phyloP scores from a whole-genome alignment of 2,329 filamentous ascomycete genomes.

The Ascochyta clinopodiicola region DNA sequence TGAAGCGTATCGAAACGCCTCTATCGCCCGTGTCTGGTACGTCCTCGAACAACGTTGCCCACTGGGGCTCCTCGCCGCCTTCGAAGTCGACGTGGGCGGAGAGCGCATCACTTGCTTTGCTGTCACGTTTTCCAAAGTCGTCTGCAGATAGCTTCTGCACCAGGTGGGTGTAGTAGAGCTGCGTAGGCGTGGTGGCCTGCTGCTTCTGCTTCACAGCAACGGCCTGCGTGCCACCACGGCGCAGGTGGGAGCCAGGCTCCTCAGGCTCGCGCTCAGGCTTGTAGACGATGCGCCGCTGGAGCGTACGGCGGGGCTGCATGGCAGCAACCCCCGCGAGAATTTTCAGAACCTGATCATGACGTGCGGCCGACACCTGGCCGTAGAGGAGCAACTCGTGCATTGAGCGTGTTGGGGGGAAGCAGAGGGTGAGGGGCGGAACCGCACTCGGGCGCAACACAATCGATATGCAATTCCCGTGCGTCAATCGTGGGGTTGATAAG shows the following conservation, averaged over 20 bases:
- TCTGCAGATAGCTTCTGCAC: conserved; percentile 51
- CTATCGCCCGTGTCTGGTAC: conserved; percentile 58
- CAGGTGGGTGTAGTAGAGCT: conserved; percentile 62
- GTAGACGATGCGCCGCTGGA: conserved; percentile 66
- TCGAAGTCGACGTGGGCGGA: conserved; percentile 31
- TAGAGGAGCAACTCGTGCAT: conserved; percentile 71
- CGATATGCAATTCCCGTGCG: conserved; percentile 36
- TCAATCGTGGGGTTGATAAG: conserved; percentile 42
- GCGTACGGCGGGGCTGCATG: conserved; percentile 63
- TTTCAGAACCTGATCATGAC: conserved; percentile 66
- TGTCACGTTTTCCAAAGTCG: conserved; percentile 41
- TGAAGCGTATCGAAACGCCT: conserved; percentile 60
- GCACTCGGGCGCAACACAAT: conserved; percentile 24
- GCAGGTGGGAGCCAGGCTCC: conserved; percentile 45
- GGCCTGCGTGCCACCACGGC: conserved; percentile 47
- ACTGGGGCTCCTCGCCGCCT: conserved; percentile 37
- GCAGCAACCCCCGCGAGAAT: conserved; percentile 67
- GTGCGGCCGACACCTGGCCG: conserved; percentile 62
- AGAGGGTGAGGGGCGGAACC: conserved; percentile 15
- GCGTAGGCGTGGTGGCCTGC: conserved; percentile 52
- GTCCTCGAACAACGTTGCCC: conserved; percentile 51
- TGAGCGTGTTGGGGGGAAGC: conserved; percentile 12
- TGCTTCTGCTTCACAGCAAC: conserved; percentile 42
- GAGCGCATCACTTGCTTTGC: conserved; percentile 19
- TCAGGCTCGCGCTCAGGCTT: conserved; percentile 59